Evolutionary conservation across 768 basidiomycete genomes (phyloP), one percentile per base, ranked within the genome.

Genomic region (Lentinula edodes): DNA sequence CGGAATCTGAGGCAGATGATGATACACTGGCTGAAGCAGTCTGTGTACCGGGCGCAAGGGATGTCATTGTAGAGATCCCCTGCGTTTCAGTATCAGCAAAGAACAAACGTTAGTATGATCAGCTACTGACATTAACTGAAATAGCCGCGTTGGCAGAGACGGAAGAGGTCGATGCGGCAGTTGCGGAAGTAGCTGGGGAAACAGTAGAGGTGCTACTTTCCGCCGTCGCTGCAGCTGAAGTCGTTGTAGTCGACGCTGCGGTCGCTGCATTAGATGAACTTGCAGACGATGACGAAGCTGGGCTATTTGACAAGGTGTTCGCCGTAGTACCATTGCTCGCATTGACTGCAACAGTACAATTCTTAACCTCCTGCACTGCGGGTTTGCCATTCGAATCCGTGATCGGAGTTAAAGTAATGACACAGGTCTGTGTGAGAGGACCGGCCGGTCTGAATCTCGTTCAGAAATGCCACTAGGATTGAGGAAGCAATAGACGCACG

Each of bases 171-270:
- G 61, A 43, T 16, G 56, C 8, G 28, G 46, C 20, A 34, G 54
- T 20, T 43, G 58, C 32, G 32, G 70, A 63, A 20, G 39, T 52
- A 39, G 66, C 57, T 42, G 61, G 59, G 18, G 66, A 55, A 23
- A 65, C 43, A 36, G 58, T 52, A 15, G 65, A 60, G 13, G 61
- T 28, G 12, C 39, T 10, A 52, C 34, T 41, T 74, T 52, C 73
- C 77, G 62, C 77, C 74, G 4, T 76, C 74, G 1, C 74, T 67
- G 42, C 79, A 73, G 0, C 71, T 63, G 0, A 82, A 69, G 9
- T 71, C 80, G 23, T 93, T 84, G 13, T 93, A 74, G 20, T 90
- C 84, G 5, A 94, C 75, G 83, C 85, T 90, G 38, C 89, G 84
- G 45, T 84, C 78, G 1, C 62, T 46, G 60, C 46, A 28, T 66